Percentiles rank a stretch among this genome's conserved stretches.
Evolutionary conservation across 2,329 filamentous ascomycete species (phyloP).

Genomic region (Hymenoscyphus albidus): DNA sequence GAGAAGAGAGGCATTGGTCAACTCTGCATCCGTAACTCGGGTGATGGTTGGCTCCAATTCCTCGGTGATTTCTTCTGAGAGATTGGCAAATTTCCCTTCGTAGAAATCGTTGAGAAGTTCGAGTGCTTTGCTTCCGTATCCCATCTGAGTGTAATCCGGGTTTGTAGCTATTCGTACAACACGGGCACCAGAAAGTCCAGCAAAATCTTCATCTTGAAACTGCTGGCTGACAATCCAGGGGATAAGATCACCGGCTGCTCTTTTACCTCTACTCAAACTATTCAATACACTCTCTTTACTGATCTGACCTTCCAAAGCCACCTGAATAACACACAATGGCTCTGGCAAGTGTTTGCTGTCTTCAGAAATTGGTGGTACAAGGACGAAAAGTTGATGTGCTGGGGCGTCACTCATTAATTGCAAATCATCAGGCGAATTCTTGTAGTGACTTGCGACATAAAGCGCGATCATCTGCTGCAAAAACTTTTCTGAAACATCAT

Average conservation of each 20-base stretch:
- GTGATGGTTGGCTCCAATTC: conserved; percentile 59
- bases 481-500: conserved; percentile 94
- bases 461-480: conserved; percentile 97
- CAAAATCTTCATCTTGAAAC: conserved; percentile 97
- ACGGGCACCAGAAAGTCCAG: conserved; percentile 84
- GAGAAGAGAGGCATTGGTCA: conserved; percentile 70
- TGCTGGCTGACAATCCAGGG: conserved; percentile 98
- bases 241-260: conserved; percentile 88
- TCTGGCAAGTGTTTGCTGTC: conserved; percentile 78
- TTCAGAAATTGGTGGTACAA: conserved; percentile 81
- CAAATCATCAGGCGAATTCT: conserved; percentile 96
- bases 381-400: conserved; percentile 91
- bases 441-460: conserved; percentile 96
- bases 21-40: conserved; percentile 76
- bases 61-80: conserved; percentile 66
- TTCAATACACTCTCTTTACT: conserved; percentile 89
- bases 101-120: conserved; percentile 89
- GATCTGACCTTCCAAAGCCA: conserved; percentile 91
- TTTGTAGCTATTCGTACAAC: conserved; percentile 95
- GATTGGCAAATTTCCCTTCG: conserved; percentile 82
- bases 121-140: conserved; percentile 86
- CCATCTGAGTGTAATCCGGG: conserved; percentile 87
- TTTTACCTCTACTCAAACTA: conserved; percentile 80
- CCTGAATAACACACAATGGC: conserved; percentile 90
- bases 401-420: conserved; percentile 98